Percentiles rank a stretch among this genome's conserved stretches.
Evolutionary conservation across 2,329 filamentous ascomycete genomes (phyloP).

Genomic region (Apiospora phragmitis): DNA sequence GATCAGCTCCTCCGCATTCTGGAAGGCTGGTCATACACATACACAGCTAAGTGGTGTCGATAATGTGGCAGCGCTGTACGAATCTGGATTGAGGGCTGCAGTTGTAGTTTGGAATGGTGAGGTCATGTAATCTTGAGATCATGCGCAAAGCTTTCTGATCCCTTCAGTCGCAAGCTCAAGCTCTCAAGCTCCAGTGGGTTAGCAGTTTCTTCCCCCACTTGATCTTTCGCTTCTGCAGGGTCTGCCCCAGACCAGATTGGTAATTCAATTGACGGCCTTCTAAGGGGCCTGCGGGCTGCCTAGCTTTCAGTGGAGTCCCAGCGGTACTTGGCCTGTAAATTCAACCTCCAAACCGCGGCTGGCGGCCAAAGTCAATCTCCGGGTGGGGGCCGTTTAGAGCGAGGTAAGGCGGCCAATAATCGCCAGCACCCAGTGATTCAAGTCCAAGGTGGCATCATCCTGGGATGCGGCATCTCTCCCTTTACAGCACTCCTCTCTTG

Average conservation of each 20-base stretch:
- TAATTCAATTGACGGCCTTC: background rate
- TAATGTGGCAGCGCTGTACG: background rate
- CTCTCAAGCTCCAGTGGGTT: background rate
- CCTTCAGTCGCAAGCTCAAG: background rate
- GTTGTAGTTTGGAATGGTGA: slow-evolving; percentile 12
- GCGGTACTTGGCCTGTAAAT: background rate
- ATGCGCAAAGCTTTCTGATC: slow-evolving; percentile 12
- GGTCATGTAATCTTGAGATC: slow-evolving; percentile 16
- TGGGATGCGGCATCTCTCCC: background rate
- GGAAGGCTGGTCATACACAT: background rate
- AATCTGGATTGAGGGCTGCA: slow-evolving; percentile 1
- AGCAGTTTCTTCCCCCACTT: background rate
- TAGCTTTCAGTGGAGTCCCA: background rate
- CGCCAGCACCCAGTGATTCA: background rate
- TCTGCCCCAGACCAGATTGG: background rate
- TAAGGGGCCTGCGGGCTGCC: background rate
- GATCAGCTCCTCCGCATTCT: background rate
- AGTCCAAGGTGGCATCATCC: slow-evolving; percentile 6
- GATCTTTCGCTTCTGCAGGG: background rate
- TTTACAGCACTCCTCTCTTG: background rate
- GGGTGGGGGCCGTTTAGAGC: background rate
- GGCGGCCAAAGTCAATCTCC: slow-evolving; percentile 17
- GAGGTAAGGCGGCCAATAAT: background rate
- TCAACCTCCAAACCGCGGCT: slow-evolving; percentile 10
- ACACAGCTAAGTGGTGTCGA: slow-evolving; percentile 16